Evolutionary conservation across 371 early-diverging fungal species (phyloP).

Genomic region (Amoeboaphelidium protococcarum): DNA sequence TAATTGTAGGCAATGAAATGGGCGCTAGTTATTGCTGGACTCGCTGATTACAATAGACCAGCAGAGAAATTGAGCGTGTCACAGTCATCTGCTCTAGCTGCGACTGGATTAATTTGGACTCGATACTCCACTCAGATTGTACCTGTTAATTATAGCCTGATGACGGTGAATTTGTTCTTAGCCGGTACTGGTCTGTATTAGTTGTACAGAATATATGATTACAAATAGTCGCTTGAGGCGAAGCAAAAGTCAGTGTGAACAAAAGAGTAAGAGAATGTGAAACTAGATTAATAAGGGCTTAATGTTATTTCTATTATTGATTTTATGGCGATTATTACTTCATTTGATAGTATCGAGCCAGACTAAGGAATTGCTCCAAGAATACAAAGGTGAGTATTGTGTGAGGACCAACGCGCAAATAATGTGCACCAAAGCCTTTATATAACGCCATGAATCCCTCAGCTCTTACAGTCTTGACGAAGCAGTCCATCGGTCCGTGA

Average conservation of each 20-base stretch:
- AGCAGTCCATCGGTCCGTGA: slow-evolving; percentile 48
- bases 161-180: slow-evolving; percentile 74
- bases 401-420: slow-evolving; percentile 83
- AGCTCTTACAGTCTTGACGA: slow-evolving; percentile 43
- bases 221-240: no score
- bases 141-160: slow-evolving; percentile 64
- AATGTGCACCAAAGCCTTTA: slow-evolving; percentile 81
- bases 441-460: slow-evolving; percentile 66
- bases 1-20: no score
- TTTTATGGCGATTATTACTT: no score
- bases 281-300: no score
- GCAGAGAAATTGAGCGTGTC: slow-evolving; percentile 62
- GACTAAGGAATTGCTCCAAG: slow-evolving; percentile 39
- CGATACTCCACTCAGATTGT: slow-evolving; percentile 77
- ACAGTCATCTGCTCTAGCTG: slow-evolving; percentile 56
- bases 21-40: slow-evolving; percentile 69
- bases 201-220: slow-evolving; percentile 38
- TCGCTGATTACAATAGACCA: slow-evolving; percentile 68
- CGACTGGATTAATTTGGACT: slow-evolving; percentile 86
- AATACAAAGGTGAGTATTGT: slow-evolving; percentile 81
- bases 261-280: no score
- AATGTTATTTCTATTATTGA: no score
- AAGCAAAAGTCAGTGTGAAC: no score
- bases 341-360: slow-evolving; percentile 1
- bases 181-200: slow-evolving; percentile 65